These are phyloP conservation scores for Hanseniaspora thailandica DNA, from an alignment of 805 yeast species.

Conservation along the genomic window DNA sequence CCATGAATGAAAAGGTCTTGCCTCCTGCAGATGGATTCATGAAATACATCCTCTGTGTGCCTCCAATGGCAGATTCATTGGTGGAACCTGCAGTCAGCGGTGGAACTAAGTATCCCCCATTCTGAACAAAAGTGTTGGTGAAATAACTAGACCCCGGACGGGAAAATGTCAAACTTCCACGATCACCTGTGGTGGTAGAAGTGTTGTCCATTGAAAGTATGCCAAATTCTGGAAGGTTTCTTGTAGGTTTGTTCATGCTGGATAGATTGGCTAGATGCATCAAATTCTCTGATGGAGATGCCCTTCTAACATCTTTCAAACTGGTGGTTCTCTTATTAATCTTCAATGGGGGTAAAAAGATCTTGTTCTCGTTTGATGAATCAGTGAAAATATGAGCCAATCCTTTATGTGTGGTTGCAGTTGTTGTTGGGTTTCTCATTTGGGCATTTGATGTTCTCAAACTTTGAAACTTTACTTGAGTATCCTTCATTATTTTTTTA, in stretches of 20 bases:
- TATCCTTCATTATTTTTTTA: conserved; percentile 2
- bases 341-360: background rate
- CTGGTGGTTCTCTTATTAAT: background rate
- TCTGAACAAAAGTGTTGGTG: background rate
- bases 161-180: background rate
- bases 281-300: background rate
- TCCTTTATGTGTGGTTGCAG: background rate
- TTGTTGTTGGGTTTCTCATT: background rate
- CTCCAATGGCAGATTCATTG: background rate
- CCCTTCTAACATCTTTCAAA: background rate
- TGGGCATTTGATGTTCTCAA: background rate
- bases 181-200: background rate
- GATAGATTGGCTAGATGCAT: background rate
- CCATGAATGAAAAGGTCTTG: background rate
- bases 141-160: background rate
- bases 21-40: too few species aligned
- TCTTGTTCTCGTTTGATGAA: background rate
- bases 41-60: background rate
- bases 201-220: background rate
- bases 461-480: background rate
- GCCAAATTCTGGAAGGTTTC: background rate
- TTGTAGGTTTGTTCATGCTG: background rate
- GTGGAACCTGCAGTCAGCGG: background rate
- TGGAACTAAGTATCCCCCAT: background rate
- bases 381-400: background rate